Evolutionary conservation across 2,329 filamentous ascomycete genomes (phyloP).

Genomic region (Trichoderma gracile): DNA sequence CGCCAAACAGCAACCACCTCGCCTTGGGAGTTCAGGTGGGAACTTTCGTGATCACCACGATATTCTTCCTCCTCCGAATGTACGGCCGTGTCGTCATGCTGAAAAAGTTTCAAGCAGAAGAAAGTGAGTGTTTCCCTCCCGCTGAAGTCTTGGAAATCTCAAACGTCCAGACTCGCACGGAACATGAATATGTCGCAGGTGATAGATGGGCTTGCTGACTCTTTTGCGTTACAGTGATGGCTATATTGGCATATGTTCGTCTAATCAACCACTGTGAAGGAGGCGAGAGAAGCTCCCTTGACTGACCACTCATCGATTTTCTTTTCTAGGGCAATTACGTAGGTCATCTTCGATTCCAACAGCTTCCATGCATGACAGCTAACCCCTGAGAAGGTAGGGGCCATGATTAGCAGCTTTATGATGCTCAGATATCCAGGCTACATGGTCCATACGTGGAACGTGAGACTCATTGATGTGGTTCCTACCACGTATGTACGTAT

Average conservation of each 20-base stretch:
- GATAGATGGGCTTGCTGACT: background rate
- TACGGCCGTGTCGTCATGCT: background rate
- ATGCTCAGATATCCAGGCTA: conserved; percentile 16
- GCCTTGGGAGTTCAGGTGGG: background rate
- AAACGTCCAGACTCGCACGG: background rate
- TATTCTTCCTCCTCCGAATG: conserved; percentile 3
- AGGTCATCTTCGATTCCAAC: background rate
- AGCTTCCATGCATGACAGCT: background rate
- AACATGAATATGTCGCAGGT: background rate
- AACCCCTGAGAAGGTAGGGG: too few relatives aligned
- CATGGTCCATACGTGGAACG: conserved; percentile 7
- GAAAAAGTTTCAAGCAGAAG: background rate
- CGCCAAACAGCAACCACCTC: conserved; percentile 3
- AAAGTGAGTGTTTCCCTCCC: background rate
- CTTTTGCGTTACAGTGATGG: background rate
- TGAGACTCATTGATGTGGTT: conserved; percentile 3
- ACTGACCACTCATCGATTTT: background rate
- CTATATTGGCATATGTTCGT: conserved; percentile 2
- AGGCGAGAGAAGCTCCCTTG: background rate
- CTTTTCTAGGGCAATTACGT: background rate
- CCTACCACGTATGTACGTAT: background rate
- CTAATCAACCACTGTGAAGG: background rate
- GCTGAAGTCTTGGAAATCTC: background rate
- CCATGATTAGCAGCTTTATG: background rate
- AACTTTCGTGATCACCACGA: background rate